A percentile compares a stretch with the other conserved stretches of the same genome.
These are phyloP conservation scores for Knoxdaviesia proteae DNA, from an alignment of 2,329 filamentous ascomycete genomes.

Conservation along the genomic window DNA sequence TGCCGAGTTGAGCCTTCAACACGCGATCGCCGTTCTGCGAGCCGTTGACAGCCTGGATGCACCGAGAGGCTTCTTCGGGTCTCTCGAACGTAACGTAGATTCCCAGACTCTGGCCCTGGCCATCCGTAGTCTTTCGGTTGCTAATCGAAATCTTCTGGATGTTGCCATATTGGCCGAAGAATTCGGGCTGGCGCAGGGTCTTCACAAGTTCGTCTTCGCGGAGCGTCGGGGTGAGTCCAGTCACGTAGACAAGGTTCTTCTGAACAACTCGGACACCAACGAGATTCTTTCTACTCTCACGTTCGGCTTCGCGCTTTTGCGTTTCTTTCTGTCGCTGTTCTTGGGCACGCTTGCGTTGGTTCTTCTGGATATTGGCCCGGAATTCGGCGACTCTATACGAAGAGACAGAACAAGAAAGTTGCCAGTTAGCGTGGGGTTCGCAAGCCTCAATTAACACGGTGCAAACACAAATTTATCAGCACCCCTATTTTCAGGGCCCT, in stretches of 20 bases:
- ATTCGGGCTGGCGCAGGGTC: slow-evolving; percentile 74
- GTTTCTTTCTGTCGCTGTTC: slow-evolving; percentile 78
- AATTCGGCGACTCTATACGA: slow-evolving; percentile 45
- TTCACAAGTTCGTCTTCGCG: slow-evolving; percentile 83
- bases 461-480: too few species aligned
- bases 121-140: slow-evolving; percentile 63
- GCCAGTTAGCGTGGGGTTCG: too few species aligned
- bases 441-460: too few species aligned
- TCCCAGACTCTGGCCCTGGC: slow-evolving; percentile 69
- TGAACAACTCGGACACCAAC: slow-evolving; percentile 91
- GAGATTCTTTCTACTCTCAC: slow-evolving; percentile 84
- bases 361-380: slow-evolving; percentile 62
- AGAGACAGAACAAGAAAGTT: neutral
- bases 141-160: slow-evolving; percentile 98
- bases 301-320: slow-evolving; percentile 90
- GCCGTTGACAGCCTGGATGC: slow-evolving; percentile 81
- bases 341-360: slow-evolving; percentile 76
- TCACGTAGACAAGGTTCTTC: slow-evolving; percentile 97
- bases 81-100: slow-evolving; percentile 97
- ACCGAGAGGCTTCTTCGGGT: slow-evolving; percentile 74
- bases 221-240: slow-evolving; percentile 76
- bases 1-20: slow-evolving; percentile 61
- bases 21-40: slow-evolving; percentile 77
- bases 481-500: too few species aligned
- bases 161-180: slow-evolving; percentile 95